These are phyloP conservation scores for Fusarium avenaceum DNA, from an alignment of 2,329 filamentous ascomycete species.

Conservation along the genomic window DNA sequence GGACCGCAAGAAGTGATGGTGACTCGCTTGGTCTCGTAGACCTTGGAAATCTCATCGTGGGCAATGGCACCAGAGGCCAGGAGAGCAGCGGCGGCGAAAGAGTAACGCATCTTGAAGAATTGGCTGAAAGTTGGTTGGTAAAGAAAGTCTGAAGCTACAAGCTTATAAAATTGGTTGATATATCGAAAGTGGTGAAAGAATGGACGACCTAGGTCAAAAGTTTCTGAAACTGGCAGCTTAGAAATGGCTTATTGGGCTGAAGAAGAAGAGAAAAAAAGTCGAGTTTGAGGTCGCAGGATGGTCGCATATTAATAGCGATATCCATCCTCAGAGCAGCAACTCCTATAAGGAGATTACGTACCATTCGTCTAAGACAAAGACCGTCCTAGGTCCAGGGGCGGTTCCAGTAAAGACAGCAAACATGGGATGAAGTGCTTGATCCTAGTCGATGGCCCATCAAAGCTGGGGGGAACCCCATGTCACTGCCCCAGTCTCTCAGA, in stretches of 20 bases:
- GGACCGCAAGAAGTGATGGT: slow-evolving; percentile 72
- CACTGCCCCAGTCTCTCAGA: slow-evolving; percentile 37
- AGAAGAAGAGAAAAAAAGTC: slow-evolving; percentile 51
- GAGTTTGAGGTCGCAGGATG: slow-evolving; percentile 51
- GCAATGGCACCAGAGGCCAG: slow-evolving; percentile 58
- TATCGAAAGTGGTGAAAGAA: slow-evolving; percentile 58
- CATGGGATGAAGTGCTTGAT: slow-evolving; percentile 43
- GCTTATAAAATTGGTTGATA: slow-evolving; percentile 47
- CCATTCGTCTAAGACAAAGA: slow-evolving; percentile 33
- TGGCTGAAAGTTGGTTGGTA: slow-evolving; percentile 37
- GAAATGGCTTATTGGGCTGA: slow-evolving; percentile 62
- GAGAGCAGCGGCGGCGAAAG: slow-evolving; percentile 62
- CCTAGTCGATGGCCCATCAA: slow-evolving; percentile 43
- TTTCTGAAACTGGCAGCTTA: slow-evolving; percentile 58
- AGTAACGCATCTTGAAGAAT: slow-evolving; percentile 73
- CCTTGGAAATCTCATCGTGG: slow-evolving; percentile 58
- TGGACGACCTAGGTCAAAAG: slow-evolving; percentile 71
- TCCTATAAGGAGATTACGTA: slow-evolving; percentile 48
- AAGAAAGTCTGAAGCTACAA: slow-evolving; percentile 47
- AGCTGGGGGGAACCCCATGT: slow-evolving; percentile 43
- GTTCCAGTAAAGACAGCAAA: slow-evolving; percentile 40
- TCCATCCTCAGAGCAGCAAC: slow-evolving; percentile 35
- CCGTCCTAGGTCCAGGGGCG: slow-evolving; percentile 43
- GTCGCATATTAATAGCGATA: slow-evolving; percentile 63
- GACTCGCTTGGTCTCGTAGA: slow-evolving; percentile 70